These are phyloP conservation scores for Hsuehochloa calcarea DNA, from an alignment of 176 grass and related monocot genomes.

Conservation along the genomic window DNA sequence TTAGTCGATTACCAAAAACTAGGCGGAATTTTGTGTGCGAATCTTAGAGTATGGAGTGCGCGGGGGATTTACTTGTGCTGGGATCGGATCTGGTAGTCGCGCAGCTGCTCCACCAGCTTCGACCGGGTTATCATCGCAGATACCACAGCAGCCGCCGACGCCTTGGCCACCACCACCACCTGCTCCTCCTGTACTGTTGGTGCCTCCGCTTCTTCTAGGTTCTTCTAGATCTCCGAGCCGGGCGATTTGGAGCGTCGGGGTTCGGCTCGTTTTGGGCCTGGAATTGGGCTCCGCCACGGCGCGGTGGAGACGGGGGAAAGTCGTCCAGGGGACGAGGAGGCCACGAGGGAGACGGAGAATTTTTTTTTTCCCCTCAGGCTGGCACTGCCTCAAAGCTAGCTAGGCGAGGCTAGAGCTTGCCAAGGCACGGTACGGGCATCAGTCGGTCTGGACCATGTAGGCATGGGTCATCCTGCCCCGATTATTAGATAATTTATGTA, in stretches of 20 bases:
- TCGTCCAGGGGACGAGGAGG: conserved; percentile 10
- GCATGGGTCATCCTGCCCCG: too few relatives aligned
- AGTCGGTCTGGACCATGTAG: too few relatives aligned
- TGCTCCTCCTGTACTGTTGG: conserved; percentile 16
- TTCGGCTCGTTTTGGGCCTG: neutral
- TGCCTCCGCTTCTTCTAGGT: neutral
- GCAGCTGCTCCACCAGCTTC: conserved; percentile 98
- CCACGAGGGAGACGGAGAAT: neutral
- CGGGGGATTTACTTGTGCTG: conserved; percentile 80
- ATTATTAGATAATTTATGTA: too few relatives aligned
- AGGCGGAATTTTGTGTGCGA: neutral
- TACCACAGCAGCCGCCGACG: conserved; percentile 27
- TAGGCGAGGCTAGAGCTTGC: too few relatives aligned
- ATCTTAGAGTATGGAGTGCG: neutral
- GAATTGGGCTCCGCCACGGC: conserved; percentile 9
- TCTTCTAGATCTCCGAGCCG: conserved; percentile 25
- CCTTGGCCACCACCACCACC: conserved; percentile 29
- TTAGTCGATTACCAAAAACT: conserved; percentile 7
- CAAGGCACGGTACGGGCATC: too few relatives aligned
- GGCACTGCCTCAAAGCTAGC: too few relatives aligned
- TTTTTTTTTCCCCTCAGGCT: neutral
- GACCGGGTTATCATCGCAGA: conserved; percentile 94
- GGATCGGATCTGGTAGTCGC: conserved; percentile 98
- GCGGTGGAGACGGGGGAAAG: conserved; percentile 14
- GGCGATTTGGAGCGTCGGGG: neutral